These are phyloP conservation scores for Phlebopus sp. DNA, from an alignment of 1,284 basidiomycete species.

Conservation along the genomic window DNA sequence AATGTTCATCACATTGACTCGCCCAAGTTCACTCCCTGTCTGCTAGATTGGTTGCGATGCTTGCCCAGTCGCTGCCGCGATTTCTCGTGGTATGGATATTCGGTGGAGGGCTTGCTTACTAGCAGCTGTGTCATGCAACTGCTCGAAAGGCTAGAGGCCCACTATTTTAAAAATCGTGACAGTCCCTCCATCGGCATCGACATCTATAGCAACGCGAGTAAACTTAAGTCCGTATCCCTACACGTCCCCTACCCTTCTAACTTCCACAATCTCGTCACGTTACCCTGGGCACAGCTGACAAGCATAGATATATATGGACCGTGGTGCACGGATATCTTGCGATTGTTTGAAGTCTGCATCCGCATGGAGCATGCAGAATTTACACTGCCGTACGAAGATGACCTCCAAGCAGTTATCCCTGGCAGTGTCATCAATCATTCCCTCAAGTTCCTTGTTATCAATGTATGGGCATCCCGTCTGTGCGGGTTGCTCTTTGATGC, in stretches of 20 bases:
- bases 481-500: slow-evolving; percentile 18
- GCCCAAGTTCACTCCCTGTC: no score
- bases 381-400: no score
- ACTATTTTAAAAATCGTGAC: no score
- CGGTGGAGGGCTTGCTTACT: slow-evolving; percentile 19
- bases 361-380: slow-evolving; percentile 16
- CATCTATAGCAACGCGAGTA: slow-evolving; percentile 7
- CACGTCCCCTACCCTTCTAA: slow-evolving; percentile 13
- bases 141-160: slow-evolving; percentile 12
- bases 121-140: neutral
- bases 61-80: slow-evolving; percentile 22
- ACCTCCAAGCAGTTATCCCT: neutral
- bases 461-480: slow-evolving; percentile 11
- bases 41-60: slow-evolving; percentile 13
- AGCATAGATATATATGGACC: slow-evolving; percentile 28
- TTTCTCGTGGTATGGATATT: slow-evolving; percentile 34
- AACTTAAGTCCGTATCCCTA: neutral
- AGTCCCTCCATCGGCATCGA: slow-evolving; percentile 15
- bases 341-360: slow-evolving; percentile 23
- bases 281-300: slow-evolving; percentile 25
- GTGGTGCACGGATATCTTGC: slow-evolving; percentile 19
- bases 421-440: slow-evolving; percentile 19
- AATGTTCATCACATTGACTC: slow-evolving; percentile 19
- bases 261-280: slow-evolving; percentile 22
- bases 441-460: slow-evolving; percentile 8